Evolutionary conservation across 2,329 filamentous ascomycete genomes (phyloP), one percentile per base, ranked within the genome.

Genomic region (Leptographium radiaticola): DNA sequence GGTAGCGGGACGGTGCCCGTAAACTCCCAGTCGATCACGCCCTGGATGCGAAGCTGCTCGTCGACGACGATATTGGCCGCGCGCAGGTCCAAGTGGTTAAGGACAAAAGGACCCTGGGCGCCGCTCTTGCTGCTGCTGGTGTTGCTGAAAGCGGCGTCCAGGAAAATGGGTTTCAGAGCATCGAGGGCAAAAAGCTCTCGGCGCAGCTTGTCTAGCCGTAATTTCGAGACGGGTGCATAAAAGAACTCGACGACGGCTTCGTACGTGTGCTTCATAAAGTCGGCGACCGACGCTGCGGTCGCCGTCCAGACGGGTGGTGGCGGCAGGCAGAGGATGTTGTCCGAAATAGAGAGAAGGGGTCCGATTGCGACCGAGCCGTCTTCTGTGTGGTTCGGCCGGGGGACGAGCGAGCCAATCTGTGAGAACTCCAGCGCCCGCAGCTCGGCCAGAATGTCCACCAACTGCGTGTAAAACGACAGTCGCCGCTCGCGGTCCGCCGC

Each of bases 11-110:
- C 44, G 1, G 54, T 55, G 38, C 44, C 30, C 6, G 61, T n/a
- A 36, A 60, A 64, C 53, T 64, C 62, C 63, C 62, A 64, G 52
- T 64, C 63, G 43, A 64, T 61, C 7, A 64, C 58, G 20, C 56
- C 58, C 36, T 54, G 54, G 30, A 65, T 63, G 2, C 48, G 49
- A 2, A 64, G 31, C 7, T 60, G 20, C 2, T 62, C 51, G 38
- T 64, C 59, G 18, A 65, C 62, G 12, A 65, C 56, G 16, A 62
- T 63, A 53, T 64, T 64, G 25, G 48, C 30, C n/a, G 53, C 36
- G 18, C 58, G 55, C 6, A 64, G 49, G 47, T 65, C 62, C 15
- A 51, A 25, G 38, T 64, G 59, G 20, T 52, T 54, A 15, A 64
- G 52, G 30, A 63, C 51, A 53, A 63, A 64, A 6, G 58, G 59